These are phyloP conservation scores for Termitomyces sp. DNA, from an alignment of 768 basidiomycete species.

Conservation along the genomic window DNA sequence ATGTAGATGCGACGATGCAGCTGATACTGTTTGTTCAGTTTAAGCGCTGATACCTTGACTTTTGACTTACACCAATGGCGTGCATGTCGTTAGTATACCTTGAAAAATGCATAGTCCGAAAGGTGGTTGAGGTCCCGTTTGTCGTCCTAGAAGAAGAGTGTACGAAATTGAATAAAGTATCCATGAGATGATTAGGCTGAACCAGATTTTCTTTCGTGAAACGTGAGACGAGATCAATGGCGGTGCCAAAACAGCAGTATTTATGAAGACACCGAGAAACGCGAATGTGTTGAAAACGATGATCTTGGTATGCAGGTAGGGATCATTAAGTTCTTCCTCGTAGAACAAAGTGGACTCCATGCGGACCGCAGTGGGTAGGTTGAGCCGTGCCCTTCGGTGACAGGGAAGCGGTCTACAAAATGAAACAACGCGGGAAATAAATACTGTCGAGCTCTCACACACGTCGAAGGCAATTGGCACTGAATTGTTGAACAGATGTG, in stretches of 20 bases:
- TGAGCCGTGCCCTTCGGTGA: neutral
- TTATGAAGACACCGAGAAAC: neutral
- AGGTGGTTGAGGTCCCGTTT: neutral
- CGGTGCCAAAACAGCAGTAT: neutral
- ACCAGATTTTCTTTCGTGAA: constrained; percentile 1
- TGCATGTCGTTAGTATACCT: constrained; percentile 1
- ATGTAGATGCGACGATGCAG: constrained; percentile 7
- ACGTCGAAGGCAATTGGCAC: neutral
- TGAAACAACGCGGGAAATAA: neutral
- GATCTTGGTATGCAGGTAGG: neutral
- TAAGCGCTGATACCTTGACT: neutral
- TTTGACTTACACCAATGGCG: constrained; percentile 2
- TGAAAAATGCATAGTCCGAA: constrained; percentile 10
- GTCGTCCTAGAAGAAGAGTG: constrained; percentile 5
- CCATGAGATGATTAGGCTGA: constrained; percentile 2
- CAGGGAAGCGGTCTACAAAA: neutral
- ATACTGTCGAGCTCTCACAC: neutral
- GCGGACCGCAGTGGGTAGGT: neutral
- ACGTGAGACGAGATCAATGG: neutral
- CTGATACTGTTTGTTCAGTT: neutral
- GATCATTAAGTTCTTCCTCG: neutral
- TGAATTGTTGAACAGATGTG: neutral
- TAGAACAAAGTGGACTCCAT: neutral
- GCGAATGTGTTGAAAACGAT: neutral
- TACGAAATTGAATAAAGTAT: constrained; percentile 5